Conservation (phyloP, 495 filamentous ascomycete genomes). For the Trichoderma erinaceum region DNA sequence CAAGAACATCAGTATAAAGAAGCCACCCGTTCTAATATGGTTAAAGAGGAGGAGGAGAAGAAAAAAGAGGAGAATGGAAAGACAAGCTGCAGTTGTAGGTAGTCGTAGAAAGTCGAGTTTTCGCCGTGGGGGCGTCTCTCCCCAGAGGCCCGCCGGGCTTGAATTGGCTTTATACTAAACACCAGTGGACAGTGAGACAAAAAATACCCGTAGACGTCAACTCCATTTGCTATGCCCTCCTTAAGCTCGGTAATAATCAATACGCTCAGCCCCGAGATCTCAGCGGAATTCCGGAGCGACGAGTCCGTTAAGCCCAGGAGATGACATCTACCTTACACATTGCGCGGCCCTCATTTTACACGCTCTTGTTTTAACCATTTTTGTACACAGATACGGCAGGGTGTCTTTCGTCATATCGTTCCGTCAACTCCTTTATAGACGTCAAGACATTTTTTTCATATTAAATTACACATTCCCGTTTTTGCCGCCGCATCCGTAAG, state of each 20-base stretch:
- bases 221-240: neutral
- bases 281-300: neutral
- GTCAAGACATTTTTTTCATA: neutral
- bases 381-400: neutral
- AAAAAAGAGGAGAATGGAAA: neutral
- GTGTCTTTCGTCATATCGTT: neutral
- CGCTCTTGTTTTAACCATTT: too few relatives aligned
- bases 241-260: neutral
- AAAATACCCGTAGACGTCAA: neutral
- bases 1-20: too few relatives aligned
- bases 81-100: neutral
- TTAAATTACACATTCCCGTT: neutral
- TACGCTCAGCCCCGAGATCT: neutral
- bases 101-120: neutral
- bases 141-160: neutral
- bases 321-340: neutral
- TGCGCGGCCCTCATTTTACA: neutral
- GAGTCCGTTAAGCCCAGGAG: neutral
- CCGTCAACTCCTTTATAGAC: neutral
- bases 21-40: too few relatives aligned
- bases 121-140: neutral
- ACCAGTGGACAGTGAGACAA: too few relatives aligned
- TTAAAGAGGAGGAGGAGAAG: neutral
- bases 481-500: conserved; percentile 5
- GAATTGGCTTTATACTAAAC: neutral